Conservation (phyloP, 2,329 filamentous ascomycete genomes). For the Fusarium setosum region DNA sequence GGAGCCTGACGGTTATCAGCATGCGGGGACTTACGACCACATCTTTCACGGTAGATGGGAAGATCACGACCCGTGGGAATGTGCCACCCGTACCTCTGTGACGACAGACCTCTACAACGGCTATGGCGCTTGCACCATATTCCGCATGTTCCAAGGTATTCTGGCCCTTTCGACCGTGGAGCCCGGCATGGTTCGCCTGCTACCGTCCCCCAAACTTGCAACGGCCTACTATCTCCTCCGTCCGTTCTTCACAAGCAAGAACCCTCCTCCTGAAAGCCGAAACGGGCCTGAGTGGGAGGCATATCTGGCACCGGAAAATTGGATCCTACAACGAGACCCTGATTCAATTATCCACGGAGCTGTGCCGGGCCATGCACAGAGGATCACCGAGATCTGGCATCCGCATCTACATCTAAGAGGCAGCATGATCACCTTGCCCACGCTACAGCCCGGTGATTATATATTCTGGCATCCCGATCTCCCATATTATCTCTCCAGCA, state of each 20-base stretch:
- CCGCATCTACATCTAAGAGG: constrained; percentile 64
- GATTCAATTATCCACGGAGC: constrained; percentile 69
- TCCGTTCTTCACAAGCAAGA: constrained; percentile 63
- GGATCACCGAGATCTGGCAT: constrained; percentile 68
- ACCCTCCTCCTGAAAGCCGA: constrained; percentile 53
- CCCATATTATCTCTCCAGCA: constrained; percentile 65
- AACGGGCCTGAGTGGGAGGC: constrained; percentile 59
- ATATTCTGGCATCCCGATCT: constrained; percentile 70
- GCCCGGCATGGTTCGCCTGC: constrained; percentile 76
- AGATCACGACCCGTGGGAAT: constrained; percentile 67
- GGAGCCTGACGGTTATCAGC: constrained; percentile 75
- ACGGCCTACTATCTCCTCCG: constrained; percentile 81
- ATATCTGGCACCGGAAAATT: constrained; percentile 61
- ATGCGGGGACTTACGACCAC: constrained; percentile 65
- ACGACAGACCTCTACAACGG: constrained; percentile 69
- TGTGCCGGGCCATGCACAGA: constrained; percentile 68
- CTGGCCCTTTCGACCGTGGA: constrained; percentile 66
- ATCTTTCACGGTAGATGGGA: constrained; percentile 68
- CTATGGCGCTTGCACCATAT: constrained; percentile 67
- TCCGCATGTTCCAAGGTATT: constrained; percentile 70
- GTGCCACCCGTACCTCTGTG: constrained; percentile 62
- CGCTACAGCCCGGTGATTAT: constrained; percentile 66
- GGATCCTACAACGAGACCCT: constrained; percentile 59
- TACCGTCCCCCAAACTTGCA: constrained; percentile 78
- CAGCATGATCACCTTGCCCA: constrained; percentile 66